Conservation (phyloP, 1,139 yeast genomes). For the Diutina siamensis region DNA sequence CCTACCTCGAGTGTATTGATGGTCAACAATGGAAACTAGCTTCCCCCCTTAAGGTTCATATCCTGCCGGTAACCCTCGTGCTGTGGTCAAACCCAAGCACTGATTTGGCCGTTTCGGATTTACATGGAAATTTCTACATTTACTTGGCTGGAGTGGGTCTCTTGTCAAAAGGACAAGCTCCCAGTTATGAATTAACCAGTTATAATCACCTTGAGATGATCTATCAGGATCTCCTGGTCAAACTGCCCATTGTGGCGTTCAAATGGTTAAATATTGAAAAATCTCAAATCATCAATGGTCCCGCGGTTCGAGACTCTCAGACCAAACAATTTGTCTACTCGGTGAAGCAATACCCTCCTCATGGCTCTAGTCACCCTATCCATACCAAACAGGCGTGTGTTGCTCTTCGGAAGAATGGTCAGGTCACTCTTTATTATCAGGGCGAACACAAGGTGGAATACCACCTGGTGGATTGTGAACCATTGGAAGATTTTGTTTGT, state of each 20-base stretch:
- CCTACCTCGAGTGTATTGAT: constrained; percentile 52
- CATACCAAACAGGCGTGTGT: constrained; percentile 63
- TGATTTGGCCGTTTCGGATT: constrained; percentile 41
- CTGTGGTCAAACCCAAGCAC: constrained; percentile 43
- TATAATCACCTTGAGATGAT: constrained; percentile 38
- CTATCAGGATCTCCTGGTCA: constrained; percentile 20
- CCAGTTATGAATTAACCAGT: constrained; percentile 34
- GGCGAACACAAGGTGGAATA: constrained; percentile 53
- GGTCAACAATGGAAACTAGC: constrained; percentile 62
- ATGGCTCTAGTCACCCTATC: constrained; percentile 60
- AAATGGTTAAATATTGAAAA: constrained; percentile 66
- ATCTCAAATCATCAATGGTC: constrained; percentile 41
- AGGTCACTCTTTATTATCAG: constrained; percentile 46
- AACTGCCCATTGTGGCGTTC: constrained; percentile 30
- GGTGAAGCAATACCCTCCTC: constrained; percentile 46
- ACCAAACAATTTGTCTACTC: constrained; percentile 32
- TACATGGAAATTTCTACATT: constrained; percentile 38
- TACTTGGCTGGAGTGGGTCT: constrained; percentile 35
- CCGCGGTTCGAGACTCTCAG: constrained; percentile 26
- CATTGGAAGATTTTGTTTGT: constrained; percentile 13
- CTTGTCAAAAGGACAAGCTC: constrained; percentile 11
- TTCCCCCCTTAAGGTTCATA: constrained; percentile 30
- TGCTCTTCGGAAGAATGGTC: constrained; percentile 54
- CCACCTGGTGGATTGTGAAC: constrained; percentile 15
- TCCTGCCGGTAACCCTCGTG: constrained; percentile 21